Evolutionary conservation across 805 yeast genomes (phyloP).

Genomic region (Ogataea salicorniae): DNA sequence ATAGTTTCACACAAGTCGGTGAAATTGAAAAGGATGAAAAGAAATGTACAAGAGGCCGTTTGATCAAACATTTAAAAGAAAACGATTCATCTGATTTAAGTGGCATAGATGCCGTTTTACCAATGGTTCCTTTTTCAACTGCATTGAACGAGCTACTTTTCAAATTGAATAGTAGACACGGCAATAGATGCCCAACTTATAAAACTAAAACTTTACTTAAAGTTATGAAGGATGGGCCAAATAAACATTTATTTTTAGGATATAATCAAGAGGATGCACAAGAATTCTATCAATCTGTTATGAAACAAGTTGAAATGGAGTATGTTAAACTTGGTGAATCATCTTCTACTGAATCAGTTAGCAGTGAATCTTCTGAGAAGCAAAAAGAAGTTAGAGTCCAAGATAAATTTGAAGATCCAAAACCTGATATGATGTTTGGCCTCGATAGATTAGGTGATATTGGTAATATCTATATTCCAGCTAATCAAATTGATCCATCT

Average conservation of each 20-base stretch:
- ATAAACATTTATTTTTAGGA: conserved; percentile 70
- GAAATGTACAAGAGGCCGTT: too few species aligned
- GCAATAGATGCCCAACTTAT: conserved; percentile 51
- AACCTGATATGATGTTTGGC: conserved; percentile 30
- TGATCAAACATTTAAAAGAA: too few species aligned
- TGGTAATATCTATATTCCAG: conserved; percentile 67
- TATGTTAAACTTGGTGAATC: conserved; percentile 31
- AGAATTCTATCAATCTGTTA: conserved; percentile 81
- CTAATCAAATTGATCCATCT: conserved; percentile 73
- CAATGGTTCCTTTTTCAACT: conserved; percentile 38
- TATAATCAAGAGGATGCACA: conserved; percentile 96
- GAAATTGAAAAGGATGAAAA: background rate
- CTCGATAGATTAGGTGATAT: conserved; percentile 48
- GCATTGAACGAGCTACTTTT: conserved; percentile 48
- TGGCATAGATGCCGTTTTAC: conserved; percentile 11
- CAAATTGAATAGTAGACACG: conserved; percentile 52
- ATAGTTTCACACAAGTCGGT: conserved; percentile 30
- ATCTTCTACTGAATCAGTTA: background rate
- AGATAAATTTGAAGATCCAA: conserved; percentile 21
- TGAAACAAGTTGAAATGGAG: conserved; percentile 62
- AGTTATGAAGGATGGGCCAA: conserved; percentile 73
- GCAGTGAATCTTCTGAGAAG: conserved; percentile 6
- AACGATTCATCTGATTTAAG: conserved; percentile 4
- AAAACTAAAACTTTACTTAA: conserved; percentile 56
- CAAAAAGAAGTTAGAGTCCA: conserved; percentile 23